Evolutionary conservation across 371 early-diverging fungal species (phyloP).

Genomic region (Mortierella sp.): DNA sequence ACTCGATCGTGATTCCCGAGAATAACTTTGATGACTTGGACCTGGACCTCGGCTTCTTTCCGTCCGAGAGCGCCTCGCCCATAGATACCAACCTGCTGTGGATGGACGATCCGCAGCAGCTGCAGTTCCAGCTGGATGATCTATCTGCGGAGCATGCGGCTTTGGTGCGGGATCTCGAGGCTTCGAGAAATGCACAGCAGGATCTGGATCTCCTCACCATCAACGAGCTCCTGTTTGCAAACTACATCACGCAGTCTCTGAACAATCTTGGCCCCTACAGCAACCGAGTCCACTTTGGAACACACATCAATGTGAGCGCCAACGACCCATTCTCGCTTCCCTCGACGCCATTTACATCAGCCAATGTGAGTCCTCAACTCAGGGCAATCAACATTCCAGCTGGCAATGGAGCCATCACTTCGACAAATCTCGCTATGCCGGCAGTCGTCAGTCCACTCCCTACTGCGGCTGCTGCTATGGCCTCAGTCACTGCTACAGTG

Average conservation of each 20-base stretch:
- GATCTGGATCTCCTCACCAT: constrained; percentile 26
- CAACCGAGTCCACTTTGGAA: constrained; percentile 50
- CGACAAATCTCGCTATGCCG: too few species aligned
- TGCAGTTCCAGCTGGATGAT: constrained; percentile 22
- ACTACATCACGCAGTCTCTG: constrained; percentile 22
- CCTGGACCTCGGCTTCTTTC: constrained; percentile 20
- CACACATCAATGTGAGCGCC: constrained; percentile 48
- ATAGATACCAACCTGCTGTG: constrained; percentile 21
- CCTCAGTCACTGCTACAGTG: not conserved
- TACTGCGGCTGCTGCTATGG: not conserved
- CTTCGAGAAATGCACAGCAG: constrained; percentile 12
- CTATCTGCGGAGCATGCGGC: constrained; percentile 17
- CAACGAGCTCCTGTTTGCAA: constrained; percentile 40
- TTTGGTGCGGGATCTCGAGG: constrained; percentile 15
- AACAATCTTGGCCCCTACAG: constrained; percentile 13
- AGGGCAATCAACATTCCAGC: constrained; percentile 6
- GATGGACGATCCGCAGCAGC: constrained; percentile 22
- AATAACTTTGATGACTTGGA: constrained; percentile 30
- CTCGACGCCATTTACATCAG: constrained; percentile 31
- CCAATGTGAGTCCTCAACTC: constrained; percentile 42
- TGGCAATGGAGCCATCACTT: too few species aligned
- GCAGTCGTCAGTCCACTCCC: too few species aligned
- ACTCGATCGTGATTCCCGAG: constrained; percentile 35
- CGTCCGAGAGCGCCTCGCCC: constrained; percentile 27
- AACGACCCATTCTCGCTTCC: constrained; percentile 29